A percentile compares a stretch with the other conserved stretches of the same genome.
These are phyloP conservation scores for Trichoderma citrinoviride DNA, from an alignment of 2,329 filamentous ascomycete species.

Conservation along the genomic window DNA sequence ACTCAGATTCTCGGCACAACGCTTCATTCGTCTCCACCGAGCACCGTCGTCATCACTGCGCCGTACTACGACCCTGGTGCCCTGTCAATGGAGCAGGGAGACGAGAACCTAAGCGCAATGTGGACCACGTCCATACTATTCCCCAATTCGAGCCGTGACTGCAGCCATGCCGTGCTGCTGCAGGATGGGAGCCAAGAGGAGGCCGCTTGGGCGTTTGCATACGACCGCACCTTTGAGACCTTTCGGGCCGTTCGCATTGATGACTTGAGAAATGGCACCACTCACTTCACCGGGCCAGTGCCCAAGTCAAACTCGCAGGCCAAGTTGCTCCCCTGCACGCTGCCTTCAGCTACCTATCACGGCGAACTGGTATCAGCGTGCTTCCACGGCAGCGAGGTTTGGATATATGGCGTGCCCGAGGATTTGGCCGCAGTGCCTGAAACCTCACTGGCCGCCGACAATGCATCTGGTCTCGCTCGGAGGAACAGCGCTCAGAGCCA, in stretches of 20 bases:
- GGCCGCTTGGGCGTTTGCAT: constrained; percentile 73
- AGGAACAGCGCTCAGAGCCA: constrained; percentile 29
- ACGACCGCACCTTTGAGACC: constrained; percentile 72
- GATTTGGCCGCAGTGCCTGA: constrained; percentile 63
- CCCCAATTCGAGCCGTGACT: constrained; percentile 74
- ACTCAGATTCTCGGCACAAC: constrained; percentile 77
- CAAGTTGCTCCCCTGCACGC: constrained; percentile 64
- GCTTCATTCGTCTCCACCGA: constrained; percentile 59
- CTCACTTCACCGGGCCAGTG: constrained; percentile 72
- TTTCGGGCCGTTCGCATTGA: constrained; percentile 75
- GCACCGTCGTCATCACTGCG: constrained; percentile 73
- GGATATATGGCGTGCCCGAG: constrained; percentile 76
- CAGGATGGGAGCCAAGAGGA: constrained; percentile 61
- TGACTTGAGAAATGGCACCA: constrained; percentile 71
- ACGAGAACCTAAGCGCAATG: constrained; percentile 68
- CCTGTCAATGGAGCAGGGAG: constrained; percentile 62
- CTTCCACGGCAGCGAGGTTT: constrained; percentile 69
- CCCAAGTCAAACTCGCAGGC: constrained; percentile 50
- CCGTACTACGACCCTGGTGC: constrained; percentile 75
- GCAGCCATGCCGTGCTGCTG: constrained; percentile 72
- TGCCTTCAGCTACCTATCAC: constrained; percentile 65
- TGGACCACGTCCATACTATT: constrained; percentile 88
- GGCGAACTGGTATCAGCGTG: constrained; percentile 73
- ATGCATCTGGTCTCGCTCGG: constrained; percentile 31
- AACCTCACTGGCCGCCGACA: constrained; percentile 30